A percentile compares a stretch with the other conserved stretches of the same genome.
Conservation (phyloP, 257 asterid genomes). For the Fraxinus cuspidata region DNA sequence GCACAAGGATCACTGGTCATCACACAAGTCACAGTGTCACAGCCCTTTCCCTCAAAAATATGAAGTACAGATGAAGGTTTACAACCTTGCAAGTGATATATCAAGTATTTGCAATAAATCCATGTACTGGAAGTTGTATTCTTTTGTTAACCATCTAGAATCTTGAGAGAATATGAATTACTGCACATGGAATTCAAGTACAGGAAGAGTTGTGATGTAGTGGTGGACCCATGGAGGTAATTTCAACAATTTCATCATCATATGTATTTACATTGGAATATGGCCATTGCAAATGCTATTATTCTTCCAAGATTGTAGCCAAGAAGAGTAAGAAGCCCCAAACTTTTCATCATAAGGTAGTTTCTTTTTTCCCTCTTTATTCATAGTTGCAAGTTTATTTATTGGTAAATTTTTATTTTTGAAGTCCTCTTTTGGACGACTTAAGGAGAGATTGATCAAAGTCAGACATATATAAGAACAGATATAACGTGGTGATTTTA, state of each 20-base stretch:
- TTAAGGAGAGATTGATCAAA: background rate
- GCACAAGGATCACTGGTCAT: background rate
- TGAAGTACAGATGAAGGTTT: too few species aligned
- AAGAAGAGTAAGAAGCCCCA: constrained; percentile 47
- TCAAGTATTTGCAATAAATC: too few species aligned
- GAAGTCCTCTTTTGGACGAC: background rate
- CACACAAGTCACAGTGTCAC: too few species aligned
- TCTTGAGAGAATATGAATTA: constrained; percentile 6
- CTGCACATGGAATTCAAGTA: constrained; percentile 30
- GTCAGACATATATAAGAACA: background rate
- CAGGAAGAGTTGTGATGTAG: constrained; percentile 22
- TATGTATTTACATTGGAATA: constrained; percentile 37
- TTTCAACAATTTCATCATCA: constrained; percentile 37
- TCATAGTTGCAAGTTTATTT: background rate
- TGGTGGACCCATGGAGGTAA: constrained; percentile 53
- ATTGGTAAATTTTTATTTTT: background rate
- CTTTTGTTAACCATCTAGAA: background rate
- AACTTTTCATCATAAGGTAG: constrained; percentile 62
- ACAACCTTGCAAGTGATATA: background rate
- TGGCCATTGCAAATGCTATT: constrained; percentile 26
- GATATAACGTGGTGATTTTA: too few species aligned
- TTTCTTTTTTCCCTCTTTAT: background rate
- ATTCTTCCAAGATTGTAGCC: constrained; percentile 52
- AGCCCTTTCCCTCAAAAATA: too few species aligned
- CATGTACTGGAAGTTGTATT: background rate